Conservation (phyloP, 768 basidiomycete genomes). For the Amanita fuliginea region DNA sequence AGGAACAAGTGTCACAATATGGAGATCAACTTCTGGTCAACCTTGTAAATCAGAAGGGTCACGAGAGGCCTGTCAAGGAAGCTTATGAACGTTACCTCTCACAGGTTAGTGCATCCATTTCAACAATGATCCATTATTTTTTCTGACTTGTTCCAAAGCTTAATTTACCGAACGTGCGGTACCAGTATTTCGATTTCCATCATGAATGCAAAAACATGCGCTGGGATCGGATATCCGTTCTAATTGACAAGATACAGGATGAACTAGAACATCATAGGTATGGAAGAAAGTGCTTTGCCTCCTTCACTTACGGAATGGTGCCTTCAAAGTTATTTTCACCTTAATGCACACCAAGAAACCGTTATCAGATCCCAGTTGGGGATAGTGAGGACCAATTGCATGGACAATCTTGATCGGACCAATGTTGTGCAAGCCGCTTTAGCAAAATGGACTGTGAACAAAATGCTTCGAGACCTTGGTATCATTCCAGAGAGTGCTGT, state of each 20-base stretch:
- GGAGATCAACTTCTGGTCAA: slow-evolving; percentile 77
- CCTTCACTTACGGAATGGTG: background rate
- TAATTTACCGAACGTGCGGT: slow-evolving; percentile 59
- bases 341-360: slow-evolving; percentile 34
- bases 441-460: slow-evolving; percentile 74
- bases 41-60: slow-evolving; percentile 87
- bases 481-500: slow-evolving; percentile 58
- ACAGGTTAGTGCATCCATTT: slow-evolving; percentile 31
- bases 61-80: slow-evolving; percentile 92
- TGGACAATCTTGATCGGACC: slow-evolving; percentile 94
- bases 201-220: slow-evolving; percentile 90
- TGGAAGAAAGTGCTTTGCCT: slow-evolving; percentile 10
- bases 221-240: slow-evolving; percentile 82
- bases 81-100: slow-evolving; percentile 76
- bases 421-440: slow-evolving; percentile 93
- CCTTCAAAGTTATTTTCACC: slow-evolving; percentile 66
- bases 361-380: slow-evolving; percentile 60
- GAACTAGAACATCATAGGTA: slow-evolving; percentile 65
- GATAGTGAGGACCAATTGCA: slow-evolving; percentile 88
- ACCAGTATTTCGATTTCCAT: slow-evolving; percentile 97
- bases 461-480: slow-evolving; percentile 64
- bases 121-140: background rate
- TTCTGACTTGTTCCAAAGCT: slow-evolving; percentile 27
- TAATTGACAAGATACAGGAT: slow-evolving; percentile 67
- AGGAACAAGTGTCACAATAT: slow-evolving; percentile 62